A percentile compares a stretch with the other conserved stretches of the same genome.
Evolutionary conservation across 1,139 yeast genomes (phyloP).

Genomic region (Nakaseomyces kungkrabaensis): DNA sequence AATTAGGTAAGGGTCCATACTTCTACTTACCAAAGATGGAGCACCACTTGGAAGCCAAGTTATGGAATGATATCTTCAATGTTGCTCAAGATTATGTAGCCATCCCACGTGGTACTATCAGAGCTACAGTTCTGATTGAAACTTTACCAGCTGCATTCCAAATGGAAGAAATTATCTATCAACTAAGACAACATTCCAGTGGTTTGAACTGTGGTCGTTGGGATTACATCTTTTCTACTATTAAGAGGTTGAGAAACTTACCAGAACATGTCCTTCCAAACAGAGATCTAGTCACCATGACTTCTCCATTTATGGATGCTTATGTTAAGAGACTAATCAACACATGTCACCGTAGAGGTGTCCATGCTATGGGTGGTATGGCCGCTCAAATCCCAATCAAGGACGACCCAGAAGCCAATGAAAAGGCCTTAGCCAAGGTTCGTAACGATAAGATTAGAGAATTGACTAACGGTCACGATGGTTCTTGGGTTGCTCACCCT

Average conservation of each 20-base stretch:
- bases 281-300: slow-evolving; percentile 67
- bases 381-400: slow-evolving; percentile 77
- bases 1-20: slow-evolving; percentile 62
- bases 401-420: slow-evolving; percentile 50
- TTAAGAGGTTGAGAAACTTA: slow-evolving; percentile 52
- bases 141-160: slow-evolving; percentile 67
- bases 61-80: slow-evolving; percentile 68
- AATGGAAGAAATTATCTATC: slow-evolving; percentile 62
- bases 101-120: slow-evolving; percentile 57
- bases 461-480: slow-evolving; percentile 69
- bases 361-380: slow-evolving; percentile 79
- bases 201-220: slow-evolving; percentile 71
- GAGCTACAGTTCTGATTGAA: slow-evolving; percentile 64
- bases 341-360: slow-evolving; percentile 61
- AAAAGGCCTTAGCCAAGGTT: slow-evolving; percentile 55
- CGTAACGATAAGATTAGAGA: slow-evolving; percentile 63
- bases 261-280: slow-evolving; percentile 56
- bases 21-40: slow-evolving; percentile 74
- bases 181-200: slow-evolving; percentile 55
- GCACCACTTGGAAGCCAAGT: slow-evolving; percentile 63
- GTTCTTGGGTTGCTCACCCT: slow-evolving; percentile 85
- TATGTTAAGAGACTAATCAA: slow-evolving; percentile 58
- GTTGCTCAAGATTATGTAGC: slow-evolving; percentile 59
- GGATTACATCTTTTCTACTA: slow-evolving; percentile 65
- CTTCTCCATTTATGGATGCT: slow-evolving; percentile 65